Conservation (phyloP, 176 grass and related monocot genomes). For the Saccharum spontaneum region DNA sequence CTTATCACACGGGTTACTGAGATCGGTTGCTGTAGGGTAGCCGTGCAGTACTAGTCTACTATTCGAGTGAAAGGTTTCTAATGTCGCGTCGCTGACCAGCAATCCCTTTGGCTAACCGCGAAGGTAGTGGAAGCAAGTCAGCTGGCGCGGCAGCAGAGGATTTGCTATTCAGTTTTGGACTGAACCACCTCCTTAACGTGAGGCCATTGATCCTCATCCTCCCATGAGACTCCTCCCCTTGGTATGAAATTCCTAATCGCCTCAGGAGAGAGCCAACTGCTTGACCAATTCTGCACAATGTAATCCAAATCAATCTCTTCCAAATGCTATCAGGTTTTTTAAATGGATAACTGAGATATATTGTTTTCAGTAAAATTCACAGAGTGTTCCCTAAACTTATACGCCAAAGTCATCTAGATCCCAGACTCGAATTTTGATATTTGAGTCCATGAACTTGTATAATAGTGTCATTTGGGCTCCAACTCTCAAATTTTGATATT, state of each 20-base stretch:
- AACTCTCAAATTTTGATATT: background rate
- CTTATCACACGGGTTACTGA: background rate
- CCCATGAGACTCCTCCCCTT: slow-evolving; percentile 84
- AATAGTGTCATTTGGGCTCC: background rate
- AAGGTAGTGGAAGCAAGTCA: slow-evolving; percentile 59
- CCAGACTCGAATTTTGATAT: background rate
- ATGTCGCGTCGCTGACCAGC: slow-evolving; percentile 79
- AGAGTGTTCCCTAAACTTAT: background rate
- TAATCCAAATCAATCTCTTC: slow-evolving; percentile 34
- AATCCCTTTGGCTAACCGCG: slow-evolving; percentile 73
- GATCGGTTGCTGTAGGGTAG: background rate
- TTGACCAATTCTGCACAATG: slow-evolving; percentile 70
- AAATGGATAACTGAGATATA: slow-evolving; percentile 13
- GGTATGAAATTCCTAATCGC: slow-evolving; percentile 85
- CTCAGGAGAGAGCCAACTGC: slow-evolving; percentile 77
- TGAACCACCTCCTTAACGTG: slow-evolving; percentile 86
- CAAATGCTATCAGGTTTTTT: slow-evolving; percentile 8
- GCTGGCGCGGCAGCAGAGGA: slow-evolving; percentile 38
- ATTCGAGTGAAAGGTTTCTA: slow-evolving; percentile 60
- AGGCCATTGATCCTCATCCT: slow-evolving; percentile 85
- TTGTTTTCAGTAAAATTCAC: background rate
- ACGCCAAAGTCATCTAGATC: background rate
- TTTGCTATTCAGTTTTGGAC: slow-evolving; percentile 59
- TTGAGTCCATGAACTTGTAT: background rate
- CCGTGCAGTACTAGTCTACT: background rate